Base-by-base conservation (phyloP, 2,329 filamentous ascomycete species). In the Colletotrichum aenigma region DNA sequence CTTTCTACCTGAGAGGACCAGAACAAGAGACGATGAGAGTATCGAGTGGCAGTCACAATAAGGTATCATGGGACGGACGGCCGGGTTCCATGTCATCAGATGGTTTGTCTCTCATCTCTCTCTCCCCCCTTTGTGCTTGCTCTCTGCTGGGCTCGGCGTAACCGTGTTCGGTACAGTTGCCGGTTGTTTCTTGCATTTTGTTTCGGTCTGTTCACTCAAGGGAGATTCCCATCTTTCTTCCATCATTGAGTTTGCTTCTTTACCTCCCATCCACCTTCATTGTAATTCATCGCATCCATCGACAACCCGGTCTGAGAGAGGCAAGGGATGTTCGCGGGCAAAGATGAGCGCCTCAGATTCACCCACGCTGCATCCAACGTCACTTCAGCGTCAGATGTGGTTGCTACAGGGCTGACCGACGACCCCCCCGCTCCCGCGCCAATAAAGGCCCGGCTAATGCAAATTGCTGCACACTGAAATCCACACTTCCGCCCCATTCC, bases 361-460 rank as follows among this genome's bases (percentile, higher is more conserved):
- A 43, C 38, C 38, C 38, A 43, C 38, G 38, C 38, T 43, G 38
- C 43, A n/a, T 67, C 26, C 32, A 18, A 36, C 30, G 8, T 18
- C 26, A 43, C 34, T 12, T 34, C 58, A 32, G 58, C 58, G 28
- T 32, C 26, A 32, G 58, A n/a, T 61, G 32, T 38, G 52, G 52
- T n/a, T 62, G 34, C 65, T n/a, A 62, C 62, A 75, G 72, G 72
- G 72, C 72, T 75, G 72, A 75, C 16, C 3, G 7, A 21, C n/a
- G 43, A 12, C 26, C 67, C 52, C 48, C 64, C 10, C 4, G 26
- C 6, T 32, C 61, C 34, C 21, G 32, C 32, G 26, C 72, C 72
- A 75, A 75, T 75, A 24, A 67, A n/a, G n/a, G 55, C 38, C 13
- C 26, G 62, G 16, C 38, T 48, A 62, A 67, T 67, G 30, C 61